phyloP scores from a whole-genome alignment of 2,329 filamentous ascomycete genomes.

The Taxawa tesnikishii region DNA sequence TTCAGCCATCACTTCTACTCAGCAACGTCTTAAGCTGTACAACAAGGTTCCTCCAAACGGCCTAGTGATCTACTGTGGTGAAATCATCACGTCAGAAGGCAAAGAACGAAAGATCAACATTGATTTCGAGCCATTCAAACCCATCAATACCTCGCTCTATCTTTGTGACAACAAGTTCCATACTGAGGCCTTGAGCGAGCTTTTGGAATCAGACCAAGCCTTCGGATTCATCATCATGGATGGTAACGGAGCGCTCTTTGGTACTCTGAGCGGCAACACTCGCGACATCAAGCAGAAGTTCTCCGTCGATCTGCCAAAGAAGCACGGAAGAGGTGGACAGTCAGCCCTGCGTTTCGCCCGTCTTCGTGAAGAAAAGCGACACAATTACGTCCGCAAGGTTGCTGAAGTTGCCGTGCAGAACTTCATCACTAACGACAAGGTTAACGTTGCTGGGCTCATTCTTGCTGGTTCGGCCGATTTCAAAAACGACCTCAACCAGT shows the following conservation, averaged over 20 bases:
- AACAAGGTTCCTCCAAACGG: conserved; percentile 98
- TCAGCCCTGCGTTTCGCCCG: conserved; percentile 98
- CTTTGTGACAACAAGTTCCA: conserved; percentile 99
- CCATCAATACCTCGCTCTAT: conserved; percentile 98
- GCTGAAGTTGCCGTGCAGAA: conserved; percentile 96
- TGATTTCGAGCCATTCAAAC: conserved; percentile 99
- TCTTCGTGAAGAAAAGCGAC: conserved; percentile 98
- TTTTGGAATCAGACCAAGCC: conserved; percentile 97
- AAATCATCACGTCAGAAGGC: conserved; percentile 97
- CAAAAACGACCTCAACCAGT: conserved; percentile 97
- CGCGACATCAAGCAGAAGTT: conserved; percentile 97
- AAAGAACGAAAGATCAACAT: conserved; percentile 99
- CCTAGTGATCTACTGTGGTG: conserved; percentile 96
- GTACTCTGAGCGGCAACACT: conserved; percentile 93
- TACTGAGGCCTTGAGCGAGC: conserved; percentile 89
- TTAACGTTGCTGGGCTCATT: conserved; percentile 92
- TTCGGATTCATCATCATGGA: conserved; percentile 99
- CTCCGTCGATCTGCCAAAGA: conserved; percentile 96
- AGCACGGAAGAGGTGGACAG: conserved; percentile 99
- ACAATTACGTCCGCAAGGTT: conserved; percentile 99
- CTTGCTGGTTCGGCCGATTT: conserved; percentile 96
- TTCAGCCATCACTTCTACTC: conserved; percentile 96
- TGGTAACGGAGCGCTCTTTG: conserved; percentile 94
- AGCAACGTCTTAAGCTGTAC: conserved; percentile 97
- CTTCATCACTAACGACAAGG: conserved; percentile 96